Evolutionary conservation across 148 eudicot species (phyloP).

Genomic region (Chenopodium quinoa): DNA sequence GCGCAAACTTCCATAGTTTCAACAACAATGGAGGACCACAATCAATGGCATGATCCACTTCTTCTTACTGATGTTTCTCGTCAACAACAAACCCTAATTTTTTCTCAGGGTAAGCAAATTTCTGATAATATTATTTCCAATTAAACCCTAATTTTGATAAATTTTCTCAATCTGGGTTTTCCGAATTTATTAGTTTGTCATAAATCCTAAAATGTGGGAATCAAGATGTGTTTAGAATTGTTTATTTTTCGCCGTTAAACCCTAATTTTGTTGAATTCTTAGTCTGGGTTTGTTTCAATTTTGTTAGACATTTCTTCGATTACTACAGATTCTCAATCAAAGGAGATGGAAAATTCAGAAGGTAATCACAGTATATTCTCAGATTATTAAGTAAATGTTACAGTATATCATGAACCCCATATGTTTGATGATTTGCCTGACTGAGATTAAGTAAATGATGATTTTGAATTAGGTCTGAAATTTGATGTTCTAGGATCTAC

Average conservation of each 20-base stretch:
- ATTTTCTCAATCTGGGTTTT: not conserved
- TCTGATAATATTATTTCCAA: not conserved
- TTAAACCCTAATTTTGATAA: not conserved
- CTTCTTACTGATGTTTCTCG: slow-evolving; percentile 71
- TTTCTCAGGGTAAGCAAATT: not conserved
- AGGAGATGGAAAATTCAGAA: not conserved
- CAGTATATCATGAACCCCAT: not conserved
- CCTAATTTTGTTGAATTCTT: not conserved
- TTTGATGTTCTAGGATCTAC: slow-evolving; percentile 1
- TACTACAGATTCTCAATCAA: not conserved
- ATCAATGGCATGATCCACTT: slow-evolving; percentile 83
- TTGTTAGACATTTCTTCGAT: not conserved
- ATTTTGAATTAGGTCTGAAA: not conserved
- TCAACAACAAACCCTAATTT: slow-evolving; percentile 34
- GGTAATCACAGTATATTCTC: not conserved
- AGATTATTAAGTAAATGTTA: not conserved
- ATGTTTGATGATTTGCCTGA: slow-evolving; percentile 2
- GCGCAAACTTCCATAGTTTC: not conserved
- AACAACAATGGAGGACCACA: slow-evolving; percentile 48
- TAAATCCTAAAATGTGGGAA: not conserved
- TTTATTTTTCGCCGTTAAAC: not conserved
- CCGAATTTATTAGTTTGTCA: not conserved
- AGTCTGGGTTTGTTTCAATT: not conserved
- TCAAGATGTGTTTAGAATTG: not conserved
- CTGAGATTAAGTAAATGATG: slow-evolving; percentile 2